Percentiles rank a stretch among this genome's conserved stretches.
Conservation (phyloP, 2,329 filamentous ascomycete genomes). For the Clarireedia homoeocarpa region DNA sequence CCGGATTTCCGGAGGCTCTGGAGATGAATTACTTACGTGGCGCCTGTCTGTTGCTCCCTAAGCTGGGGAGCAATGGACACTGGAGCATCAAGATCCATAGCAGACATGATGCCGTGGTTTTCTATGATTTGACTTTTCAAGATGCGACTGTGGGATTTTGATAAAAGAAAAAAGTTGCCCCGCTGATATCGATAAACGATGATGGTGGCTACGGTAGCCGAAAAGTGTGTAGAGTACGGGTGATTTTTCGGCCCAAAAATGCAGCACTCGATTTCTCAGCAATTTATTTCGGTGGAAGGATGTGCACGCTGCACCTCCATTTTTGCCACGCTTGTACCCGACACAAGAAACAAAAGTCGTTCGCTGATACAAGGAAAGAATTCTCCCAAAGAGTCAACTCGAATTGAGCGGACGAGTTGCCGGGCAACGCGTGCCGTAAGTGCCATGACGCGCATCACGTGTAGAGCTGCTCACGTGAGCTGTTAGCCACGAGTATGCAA, state of each 20-base stretch:
- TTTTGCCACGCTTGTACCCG: too few species aligned
- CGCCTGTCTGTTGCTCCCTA: constrained; percentile 31
- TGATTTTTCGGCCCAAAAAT: neutral
- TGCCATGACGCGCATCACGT: too few species aligned
- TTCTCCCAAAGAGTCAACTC: too few species aligned
- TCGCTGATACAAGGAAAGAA: too few species aligned
- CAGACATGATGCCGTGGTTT: constrained; percentile 37
- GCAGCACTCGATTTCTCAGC: neutral
- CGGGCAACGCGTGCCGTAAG: too few species aligned
- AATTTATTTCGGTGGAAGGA: neutral
- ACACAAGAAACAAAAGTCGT: too few species aligned
- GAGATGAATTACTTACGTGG: constrained; percentile 41
- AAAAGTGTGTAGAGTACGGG: neutral
- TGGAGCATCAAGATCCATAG: constrained; percentile 51
- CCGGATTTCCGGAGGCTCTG: neutral
- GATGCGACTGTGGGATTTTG: constrained; percentile 15
- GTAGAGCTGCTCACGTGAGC: too few species aligned
- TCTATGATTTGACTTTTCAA: constrained; percentile 20
- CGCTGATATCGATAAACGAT: constrained; percentile 14
- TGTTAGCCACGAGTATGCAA: too few species aligned
- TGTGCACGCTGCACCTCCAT: neutral
- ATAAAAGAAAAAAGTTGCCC: constrained; percentile 23
- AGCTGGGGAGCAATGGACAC: constrained; percentile 39
- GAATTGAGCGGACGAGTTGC: too few species aligned
- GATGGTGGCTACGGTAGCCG: neutral